Evolutionary conservation across 1,284 basidiomycete species (phyloP).

Genomic region (Somion occarium): DNA sequence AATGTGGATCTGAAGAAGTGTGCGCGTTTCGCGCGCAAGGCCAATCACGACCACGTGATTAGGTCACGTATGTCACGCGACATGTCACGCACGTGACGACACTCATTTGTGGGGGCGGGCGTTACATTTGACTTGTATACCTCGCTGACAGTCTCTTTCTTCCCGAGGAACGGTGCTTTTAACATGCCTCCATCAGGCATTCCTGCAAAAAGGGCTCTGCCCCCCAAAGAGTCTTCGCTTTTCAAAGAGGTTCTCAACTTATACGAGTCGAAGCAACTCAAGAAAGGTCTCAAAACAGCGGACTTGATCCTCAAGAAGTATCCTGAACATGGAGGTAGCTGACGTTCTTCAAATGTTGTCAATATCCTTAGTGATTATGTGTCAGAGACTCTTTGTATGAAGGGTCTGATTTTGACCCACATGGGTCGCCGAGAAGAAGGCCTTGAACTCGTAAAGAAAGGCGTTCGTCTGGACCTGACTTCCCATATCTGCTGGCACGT

Average conservation of each 20-base stretch:
- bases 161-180: too few relatives aligned
- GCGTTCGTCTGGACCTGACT: conserved; percentile 82
- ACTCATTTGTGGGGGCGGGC: too few relatives aligned
- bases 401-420: conserved; percentile 83
- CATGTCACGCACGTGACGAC: background rate
- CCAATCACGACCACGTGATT: conserved; percentile 1
- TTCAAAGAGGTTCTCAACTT: conserved; percentile 88
- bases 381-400: conserved; percentile 90
- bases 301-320: conserved; percentile 95
- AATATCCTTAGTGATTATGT: conserved; percentile 13
- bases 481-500: conserved; percentile 99
- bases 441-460: conserved; percentile 83
- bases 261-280: conserved; percentile 90
- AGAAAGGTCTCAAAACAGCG: conserved; percentile 88
- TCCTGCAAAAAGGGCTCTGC: conserved; percentile 48
- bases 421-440: conserved; percentile 85
- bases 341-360: conserved; percentile 10
- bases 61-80: too few relatives aligned
- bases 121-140: too few relatives aligned
- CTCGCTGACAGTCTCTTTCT: too few relatives aligned
- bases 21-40: background rate
- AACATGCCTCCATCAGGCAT: conserved; percentile 29
- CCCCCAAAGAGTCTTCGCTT: conserved; percentile 80
- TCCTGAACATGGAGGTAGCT: conserved; percentile 88
- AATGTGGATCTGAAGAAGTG: background rate